Conservation (phyloP, 345 rosid species). For the Populus davidiana region DNA sequence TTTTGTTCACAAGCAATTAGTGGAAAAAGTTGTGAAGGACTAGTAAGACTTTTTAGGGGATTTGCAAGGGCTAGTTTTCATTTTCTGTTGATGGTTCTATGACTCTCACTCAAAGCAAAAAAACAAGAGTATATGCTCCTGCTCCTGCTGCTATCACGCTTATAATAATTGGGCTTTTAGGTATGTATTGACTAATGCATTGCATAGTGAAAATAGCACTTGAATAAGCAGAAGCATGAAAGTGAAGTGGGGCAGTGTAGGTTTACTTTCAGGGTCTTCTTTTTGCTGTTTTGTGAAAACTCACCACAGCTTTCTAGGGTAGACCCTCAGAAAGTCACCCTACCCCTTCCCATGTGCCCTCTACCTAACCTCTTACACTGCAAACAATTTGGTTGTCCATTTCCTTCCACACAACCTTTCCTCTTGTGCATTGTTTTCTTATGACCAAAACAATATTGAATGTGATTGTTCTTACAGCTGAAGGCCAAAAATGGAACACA, state of each 20-base stretch:
- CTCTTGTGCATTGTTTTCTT: not conserved
- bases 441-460: slow-evolving; percentile 10
- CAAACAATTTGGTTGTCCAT: slow-evolving; percentile 24
- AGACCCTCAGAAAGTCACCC: slow-evolving; percentile 35
- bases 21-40: not conserved
- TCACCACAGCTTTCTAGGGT: slow-evolving; percentile 26
- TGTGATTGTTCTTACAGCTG: slow-evolving; percentile 41
- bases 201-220: not conserved
- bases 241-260: slow-evolving; percentile 6
- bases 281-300: slow-evolving; percentile 30
- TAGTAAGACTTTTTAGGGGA: not conserved
- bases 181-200: not conserved
- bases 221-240: not conserved
- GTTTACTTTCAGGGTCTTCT: not conserved
- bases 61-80: not conserved
- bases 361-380: slow-evolving; percentile 26
- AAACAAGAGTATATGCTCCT: not conserved
- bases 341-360: slow-evolving; percentile 20
- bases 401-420: slow-evolving; percentile 18
- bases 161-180: not conserved
- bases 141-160: not conserved
- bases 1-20: not conserved
- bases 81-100: not conserved
- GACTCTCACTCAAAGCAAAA: not conserved
- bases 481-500: slow-evolving; percentile 51